These are phyloP conservation scores for Tinospora cordifolia DNA, from an alignment of 164 flowering plant species.

Conservation along the genomic window DNA sequence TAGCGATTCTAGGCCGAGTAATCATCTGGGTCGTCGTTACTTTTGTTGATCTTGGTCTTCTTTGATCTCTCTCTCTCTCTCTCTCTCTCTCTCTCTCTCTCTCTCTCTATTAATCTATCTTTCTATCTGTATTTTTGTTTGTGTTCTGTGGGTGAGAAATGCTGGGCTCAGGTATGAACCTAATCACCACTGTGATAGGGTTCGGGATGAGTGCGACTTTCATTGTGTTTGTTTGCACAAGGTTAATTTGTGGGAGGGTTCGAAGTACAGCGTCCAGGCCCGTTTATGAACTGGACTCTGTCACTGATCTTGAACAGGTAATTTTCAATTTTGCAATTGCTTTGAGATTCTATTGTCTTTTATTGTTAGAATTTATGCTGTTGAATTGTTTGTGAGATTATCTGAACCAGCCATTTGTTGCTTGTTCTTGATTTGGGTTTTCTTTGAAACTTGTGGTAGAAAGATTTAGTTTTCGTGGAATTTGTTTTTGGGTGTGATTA, in stretches of 20 bases:
- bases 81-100: background rate
- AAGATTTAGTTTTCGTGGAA: background rate
- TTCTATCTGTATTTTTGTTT: too few species aligned
- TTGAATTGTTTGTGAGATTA: background rate
- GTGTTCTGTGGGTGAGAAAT: slow-evolving; percentile 13
- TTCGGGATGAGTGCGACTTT: slow-evolving; percentile 80
- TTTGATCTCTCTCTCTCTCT: background rate
- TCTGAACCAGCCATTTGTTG: too few species aligned
- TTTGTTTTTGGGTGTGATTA: background rate
- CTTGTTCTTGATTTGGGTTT: background rate
- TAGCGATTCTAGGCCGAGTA: slow-evolving; percentile 4
- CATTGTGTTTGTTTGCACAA: slow-evolving; percentile 65
- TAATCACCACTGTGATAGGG: slow-evolving; percentile 66
- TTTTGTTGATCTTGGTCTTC: background rate
- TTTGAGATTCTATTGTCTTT: too few species aligned
- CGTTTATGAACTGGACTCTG: slow-evolving; percentile 40
- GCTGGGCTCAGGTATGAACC: slow-evolving; percentile 56
- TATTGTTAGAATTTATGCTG: background rate
- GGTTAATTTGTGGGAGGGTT: slow-evolving; percentile 66
- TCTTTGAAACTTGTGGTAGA: background rate
- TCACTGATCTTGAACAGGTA: slow-evolving; percentile 62
- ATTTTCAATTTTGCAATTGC: background rate
- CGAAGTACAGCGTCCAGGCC: slow-evolving; percentile 34
- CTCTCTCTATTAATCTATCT: too few species aligned
- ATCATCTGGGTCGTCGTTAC: slow-evolving; percentile 12